A percentile compares a stretch with the other conserved stretches of the same genome.
Conservation (phyloP, 495 filamentous ascomycete genomes). For the Tirmania nivea region DNA sequence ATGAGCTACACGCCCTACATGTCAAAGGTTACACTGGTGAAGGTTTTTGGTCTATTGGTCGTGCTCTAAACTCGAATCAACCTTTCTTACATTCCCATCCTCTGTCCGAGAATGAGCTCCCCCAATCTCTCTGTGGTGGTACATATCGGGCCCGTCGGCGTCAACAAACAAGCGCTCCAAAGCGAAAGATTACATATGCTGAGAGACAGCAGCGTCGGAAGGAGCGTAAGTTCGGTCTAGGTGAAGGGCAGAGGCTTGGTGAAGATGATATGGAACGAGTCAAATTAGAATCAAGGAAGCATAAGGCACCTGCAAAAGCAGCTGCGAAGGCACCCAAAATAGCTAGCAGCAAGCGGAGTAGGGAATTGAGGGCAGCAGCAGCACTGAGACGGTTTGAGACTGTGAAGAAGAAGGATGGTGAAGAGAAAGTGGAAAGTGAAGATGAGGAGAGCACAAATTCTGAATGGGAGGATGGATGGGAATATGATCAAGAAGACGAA, state of each 20-base stretch:
- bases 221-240: conserved; percentile 46
- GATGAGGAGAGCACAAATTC: conserved; percentile 1
- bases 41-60: conserved; percentile 52
- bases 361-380: conserved; percentile 55
- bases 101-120: conserved; percentile 30
- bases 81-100: conserved; percentile 30
- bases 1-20: conserved; percentile 43
- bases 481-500: conserved; percentile 17
- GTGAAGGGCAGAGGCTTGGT: conserved; percentile 41
- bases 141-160: conserved; percentile 23
- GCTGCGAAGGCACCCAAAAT: conserved; percentile 36
- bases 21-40: conserved; percentile 45
- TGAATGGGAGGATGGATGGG: conserved; percentile 16
- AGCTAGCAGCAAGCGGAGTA: conserved; percentile 43
- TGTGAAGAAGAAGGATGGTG: conserved; percentile 22
- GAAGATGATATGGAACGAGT: conserved; percentile 39
- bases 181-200: conserved; percentile 32
- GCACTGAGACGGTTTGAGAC: conserved; percentile 51
- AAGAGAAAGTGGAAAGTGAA: conserved; percentile 9
- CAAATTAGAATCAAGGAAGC: conserved; percentile 40
- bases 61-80: conserved; percentile 33
- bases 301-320: conserved; percentile 36
- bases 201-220: conserved; percentile 43
- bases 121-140: conserved; percentile 47
- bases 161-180: conserved; percentile 3